Base-by-base conservation (phyloP, 2,329 filamentous ascomycete genomes). In the Ophiosphaerella herpotricha region DNA sequence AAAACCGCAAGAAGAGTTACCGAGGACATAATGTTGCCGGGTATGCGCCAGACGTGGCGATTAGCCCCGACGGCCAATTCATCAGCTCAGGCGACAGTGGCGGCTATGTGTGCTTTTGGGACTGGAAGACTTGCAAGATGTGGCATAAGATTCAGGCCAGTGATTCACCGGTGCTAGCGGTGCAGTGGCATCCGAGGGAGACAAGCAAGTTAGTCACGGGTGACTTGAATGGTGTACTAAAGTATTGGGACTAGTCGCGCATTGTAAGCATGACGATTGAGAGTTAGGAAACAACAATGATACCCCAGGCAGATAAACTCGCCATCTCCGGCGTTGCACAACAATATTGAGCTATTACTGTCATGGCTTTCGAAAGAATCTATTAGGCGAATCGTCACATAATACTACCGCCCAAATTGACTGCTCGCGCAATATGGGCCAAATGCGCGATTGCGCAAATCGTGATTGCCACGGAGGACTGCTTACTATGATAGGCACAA, bases 101-200 rank as follows among this genome's bases (percentile, higher is more conserved):
- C 13, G 94, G 95, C 32, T 97, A 85, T 66, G 85, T 96, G 40
- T 96, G 90, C 75, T 97, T 97, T 77, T 99, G 92, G 91, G 94
- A 97, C 75, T 99, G 92, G 90, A 99, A 99, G 83, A 97, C 91
- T 34, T 96, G 93, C 74, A 97, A 97, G 78, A 93, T 99, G 91
- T 96, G 91, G 76, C 91, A 96, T 77, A 97, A 97, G 81, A 85
- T 99, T 58, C 85, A 89, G 75, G 92, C 91, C 21, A 86, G 90
- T 51, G 91, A 91, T 46, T 84, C 88, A 45, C 85, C 92, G 5
- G 82, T 97, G 46, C 90, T 91, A n/a, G 90, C 88, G 60, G 84
- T 94, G 50, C 89, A 89, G 71, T 99, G 94, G 93, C 92, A 97
- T 74, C 91, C 93, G n/a, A 89, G 97, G 76, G 94, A 99, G 80